Base-by-base conservation (phyloP, 495 filamentous ascomycete genomes). In the Penicillium antarcticum region DNA sequence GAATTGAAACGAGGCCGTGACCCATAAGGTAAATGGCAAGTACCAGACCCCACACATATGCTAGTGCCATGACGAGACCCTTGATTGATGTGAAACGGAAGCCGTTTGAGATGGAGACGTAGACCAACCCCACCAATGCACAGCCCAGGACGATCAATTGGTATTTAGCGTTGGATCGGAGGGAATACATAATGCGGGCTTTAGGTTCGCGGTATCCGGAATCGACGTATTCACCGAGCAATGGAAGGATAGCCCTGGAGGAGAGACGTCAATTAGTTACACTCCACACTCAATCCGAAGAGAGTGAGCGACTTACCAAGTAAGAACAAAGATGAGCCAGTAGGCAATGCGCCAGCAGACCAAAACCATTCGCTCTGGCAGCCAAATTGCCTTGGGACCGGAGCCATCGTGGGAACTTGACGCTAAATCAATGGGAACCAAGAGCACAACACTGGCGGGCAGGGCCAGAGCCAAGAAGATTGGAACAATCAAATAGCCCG, bases 21-120 rank as follows among this genome's bases (percentile, higher is more conserved):
- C 94, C 94, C 94, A 98, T 97, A 17, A 98, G 78, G 61, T 92
- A 96, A 49, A 97, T 96, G 13, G 91, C 94, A 48, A 97, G 74
- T 3, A 90, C 73, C 57, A 98, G 76, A 53, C 91, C 90, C 87
- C 91, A 97, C 56, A 89, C 87, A 69, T 98, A 97, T 29, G 91
- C 91, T 46, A 97, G 74, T 18, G 94, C 94, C 85, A 98, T 94
- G 54, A 94, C 78, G 23, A 95, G 73, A 37, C 82, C 86, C 72
- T 95, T 94, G 58, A 89, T 72, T 1, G 80, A 80, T 12, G 66
- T 73, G 42, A 80, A 74, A 26, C 78, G 63, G 45, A 97, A 82
- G 1, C 89, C 89, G 57, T 85, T 88, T 10, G 86, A 84, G 50
- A 90, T 70, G 51, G 92, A 86, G 52, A 96, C 79, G 67, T 98